Evolutionary conservation across 768 basidiomycete species (phyloP).

Genomic region (Kwoniella botswanensis): DNA sequence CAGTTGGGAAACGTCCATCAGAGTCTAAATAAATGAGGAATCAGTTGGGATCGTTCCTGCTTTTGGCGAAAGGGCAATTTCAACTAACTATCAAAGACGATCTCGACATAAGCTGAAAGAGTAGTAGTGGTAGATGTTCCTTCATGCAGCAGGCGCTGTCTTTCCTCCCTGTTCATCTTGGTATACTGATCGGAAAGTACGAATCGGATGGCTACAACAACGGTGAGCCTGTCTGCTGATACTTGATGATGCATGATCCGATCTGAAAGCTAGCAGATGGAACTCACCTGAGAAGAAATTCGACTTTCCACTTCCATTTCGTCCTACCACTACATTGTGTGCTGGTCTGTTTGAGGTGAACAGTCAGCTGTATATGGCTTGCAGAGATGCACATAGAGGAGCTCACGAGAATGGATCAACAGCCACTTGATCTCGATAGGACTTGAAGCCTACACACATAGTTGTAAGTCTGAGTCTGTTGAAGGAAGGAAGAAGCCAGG

Average conservation of each 20-base stretch:
- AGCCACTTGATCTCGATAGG: slow-evolving; percentile 65
- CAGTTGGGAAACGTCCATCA: slow-evolving; percentile 91
- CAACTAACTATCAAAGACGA: slow-evolving; percentile 78
- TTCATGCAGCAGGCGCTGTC: slow-evolving; percentile 90
- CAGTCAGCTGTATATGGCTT: slow-evolving; percentile 1
- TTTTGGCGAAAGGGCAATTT: too few species aligned
- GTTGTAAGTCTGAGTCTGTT: neutral
- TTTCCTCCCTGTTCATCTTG: slow-evolving; percentile 89
- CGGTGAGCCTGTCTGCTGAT: neutral
- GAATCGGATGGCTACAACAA: slow-evolving; percentile 83
- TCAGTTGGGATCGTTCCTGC: neutral
- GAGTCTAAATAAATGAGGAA: slow-evolving; percentile 60
- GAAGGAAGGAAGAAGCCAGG: neutral
- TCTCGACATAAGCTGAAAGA: slow-evolving; percentile 93
- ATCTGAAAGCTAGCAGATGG: neutral
- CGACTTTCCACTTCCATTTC: slow-evolving; percentile 97
- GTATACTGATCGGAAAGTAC: slow-evolving; percentile 97
- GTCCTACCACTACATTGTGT: slow-evolving; percentile 95
- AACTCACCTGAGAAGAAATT: slow-evolving; percentile 92
- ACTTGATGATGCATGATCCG: neutral
- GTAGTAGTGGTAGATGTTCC: slow-evolving; percentile 86
- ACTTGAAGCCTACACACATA: slow-evolving; percentile 83
- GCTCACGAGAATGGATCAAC: slow-evolving; percentile 83
- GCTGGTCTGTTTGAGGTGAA: slow-evolving; percentile 62
- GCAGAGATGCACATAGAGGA: neutral